Evolutionary conservation across 768 basidiomycete species (phyloP).

Genomic region (Amyloporia xantha): DNA sequence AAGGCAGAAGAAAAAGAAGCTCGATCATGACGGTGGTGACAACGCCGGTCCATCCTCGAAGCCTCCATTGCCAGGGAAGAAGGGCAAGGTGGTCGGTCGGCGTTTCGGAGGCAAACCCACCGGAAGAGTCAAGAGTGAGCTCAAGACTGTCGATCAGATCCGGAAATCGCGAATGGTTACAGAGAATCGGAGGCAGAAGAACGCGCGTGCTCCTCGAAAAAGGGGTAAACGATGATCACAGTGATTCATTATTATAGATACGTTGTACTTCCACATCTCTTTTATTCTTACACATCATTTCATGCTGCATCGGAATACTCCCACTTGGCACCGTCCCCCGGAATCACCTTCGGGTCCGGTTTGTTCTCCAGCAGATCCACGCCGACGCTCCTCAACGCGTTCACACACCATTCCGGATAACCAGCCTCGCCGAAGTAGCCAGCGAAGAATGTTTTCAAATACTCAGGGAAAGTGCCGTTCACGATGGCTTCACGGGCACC

Average conservation of each 20-base stretch:
- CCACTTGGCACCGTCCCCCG: constrained; percentile 71
- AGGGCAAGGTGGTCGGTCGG: constrained; percentile 28
- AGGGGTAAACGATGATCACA: constrained; percentile 37
- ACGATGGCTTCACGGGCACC: constrained; percentile 76
- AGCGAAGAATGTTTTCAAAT: constrained; percentile 69
- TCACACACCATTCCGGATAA: constrained; percentile 86
- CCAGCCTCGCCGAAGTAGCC: constrained; percentile 71
- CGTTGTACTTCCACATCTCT: background rate
- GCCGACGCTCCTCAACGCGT: constrained; percentile 75
- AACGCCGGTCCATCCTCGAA: constrained; percentile 13
- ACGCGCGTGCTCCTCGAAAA: constrained; percentile 59
- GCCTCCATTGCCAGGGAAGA: constrained; percentile 26
- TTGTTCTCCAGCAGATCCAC: constrained; percentile 69
- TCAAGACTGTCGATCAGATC: constrained; percentile 85
- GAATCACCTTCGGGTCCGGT: constrained; percentile 39
- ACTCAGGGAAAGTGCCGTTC: constrained; percentile 70
- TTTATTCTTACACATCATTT: background rate
- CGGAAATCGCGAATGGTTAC: constrained; percentile 60
- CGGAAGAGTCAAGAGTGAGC: constrained; percentile 68
- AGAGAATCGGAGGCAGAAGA: constrained; percentile 70
- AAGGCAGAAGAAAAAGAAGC: constrained; percentile 55
- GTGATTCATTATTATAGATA: background rate
- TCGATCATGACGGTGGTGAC: constrained; percentile 25
- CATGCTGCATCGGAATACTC: constrained; percentile 50
- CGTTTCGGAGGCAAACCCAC: constrained; percentile 55